Evolutionary conservation across 345 rosid species (phyloP).

Genomic region (Viola odorata): DNA sequence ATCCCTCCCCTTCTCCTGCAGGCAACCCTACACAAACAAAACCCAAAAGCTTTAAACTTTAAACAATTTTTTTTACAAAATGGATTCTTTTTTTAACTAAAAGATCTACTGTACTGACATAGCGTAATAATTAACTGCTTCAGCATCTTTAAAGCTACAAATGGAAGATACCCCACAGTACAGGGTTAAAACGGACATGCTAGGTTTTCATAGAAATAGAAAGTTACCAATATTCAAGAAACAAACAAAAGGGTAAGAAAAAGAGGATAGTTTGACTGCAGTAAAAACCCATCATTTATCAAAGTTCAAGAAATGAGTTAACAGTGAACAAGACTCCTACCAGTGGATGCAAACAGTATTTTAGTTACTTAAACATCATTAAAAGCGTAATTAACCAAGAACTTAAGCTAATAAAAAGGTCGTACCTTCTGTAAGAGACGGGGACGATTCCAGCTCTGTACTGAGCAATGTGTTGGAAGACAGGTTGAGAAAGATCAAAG

Average conservation of each 20-base stretch:
- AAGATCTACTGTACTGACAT: too few relatives aligned
- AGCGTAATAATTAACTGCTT: too few relatives aligned
- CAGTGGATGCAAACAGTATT: too few relatives aligned
- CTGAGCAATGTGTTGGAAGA: conserved; percentile 22
- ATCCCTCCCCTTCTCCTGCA: conserved; percentile 25
- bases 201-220: too few relatives aligned
- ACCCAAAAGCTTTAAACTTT: neutral
- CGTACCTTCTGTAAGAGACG: conserved; percentile 19
- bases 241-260: too few relatives aligned
- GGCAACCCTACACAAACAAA: conserved; percentile 15
- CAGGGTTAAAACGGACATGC: neutral
- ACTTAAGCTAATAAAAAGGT: too few relatives aligned
- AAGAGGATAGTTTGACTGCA: neutral
- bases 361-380: neutral
- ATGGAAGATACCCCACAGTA: too few relatives aligned
- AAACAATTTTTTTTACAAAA: neutral
- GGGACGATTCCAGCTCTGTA: conserved; percentile 23
- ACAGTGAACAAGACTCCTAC: too few relatives aligned
- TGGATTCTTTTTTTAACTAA: too few relatives aligned
- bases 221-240: too few relatives aligned
- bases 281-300: neutral
- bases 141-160: too few relatives aligned
- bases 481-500: conserved; percentile 25
- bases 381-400: neutral
- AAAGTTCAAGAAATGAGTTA: too few relatives aligned